phyloP scores from a whole-genome alignment of 768 basidiomycete genomes.

The Sarcodon sp. region DNA sequence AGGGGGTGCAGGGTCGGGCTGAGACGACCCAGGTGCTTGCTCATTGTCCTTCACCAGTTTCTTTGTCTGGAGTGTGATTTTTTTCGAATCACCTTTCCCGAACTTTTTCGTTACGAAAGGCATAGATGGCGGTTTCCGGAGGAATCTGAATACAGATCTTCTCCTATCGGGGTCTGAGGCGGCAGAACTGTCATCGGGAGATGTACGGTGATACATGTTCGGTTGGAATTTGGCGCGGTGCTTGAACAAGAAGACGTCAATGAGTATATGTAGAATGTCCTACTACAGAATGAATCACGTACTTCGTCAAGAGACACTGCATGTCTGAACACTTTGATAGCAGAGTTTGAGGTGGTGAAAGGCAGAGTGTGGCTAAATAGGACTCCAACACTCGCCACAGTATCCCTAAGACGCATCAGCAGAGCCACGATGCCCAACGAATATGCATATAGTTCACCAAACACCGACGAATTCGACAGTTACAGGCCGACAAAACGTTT shows the following conservation, averaged over 20 bases:
- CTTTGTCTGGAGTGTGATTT: too few relatives aligned
- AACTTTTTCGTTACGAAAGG: too few relatives aligned
- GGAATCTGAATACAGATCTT: too few relatives aligned
- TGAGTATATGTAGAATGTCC: neutral
- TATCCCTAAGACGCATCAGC: conserved; percentile 38
- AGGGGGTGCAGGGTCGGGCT: too few relatives aligned
- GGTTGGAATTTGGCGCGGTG: conserved; percentile 56
- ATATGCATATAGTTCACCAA: conserved; percentile 24
- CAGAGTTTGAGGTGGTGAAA: conserved; percentile 48
- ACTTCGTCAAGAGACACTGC: conserved; percentile 73
- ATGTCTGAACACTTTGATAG: conserved; percentile 63
- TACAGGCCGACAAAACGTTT: conserved; percentile 55
- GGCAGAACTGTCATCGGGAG: conserved; percentile 11
- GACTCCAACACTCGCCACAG: conserved; percentile 64
- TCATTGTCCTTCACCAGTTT: too few relatives aligned
- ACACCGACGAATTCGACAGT: conserved; percentile 71
- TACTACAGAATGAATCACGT: conserved; percentile 5
- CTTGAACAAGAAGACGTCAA: conserved; percentile 17
- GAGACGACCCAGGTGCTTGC: too few relatives aligned
- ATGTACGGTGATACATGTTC: conserved; percentile 42
- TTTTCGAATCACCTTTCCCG: too few relatives aligned
- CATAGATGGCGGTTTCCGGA: too few relatives aligned
- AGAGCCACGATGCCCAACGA: neutral
- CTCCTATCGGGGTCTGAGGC: too few relatives aligned
- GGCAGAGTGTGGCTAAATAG: conserved; percentile 49